Evolutionary conservation across 1,284 basidiomycete genomes (phyloP).

Genomic region (Ustilago bromivora): DNA sequence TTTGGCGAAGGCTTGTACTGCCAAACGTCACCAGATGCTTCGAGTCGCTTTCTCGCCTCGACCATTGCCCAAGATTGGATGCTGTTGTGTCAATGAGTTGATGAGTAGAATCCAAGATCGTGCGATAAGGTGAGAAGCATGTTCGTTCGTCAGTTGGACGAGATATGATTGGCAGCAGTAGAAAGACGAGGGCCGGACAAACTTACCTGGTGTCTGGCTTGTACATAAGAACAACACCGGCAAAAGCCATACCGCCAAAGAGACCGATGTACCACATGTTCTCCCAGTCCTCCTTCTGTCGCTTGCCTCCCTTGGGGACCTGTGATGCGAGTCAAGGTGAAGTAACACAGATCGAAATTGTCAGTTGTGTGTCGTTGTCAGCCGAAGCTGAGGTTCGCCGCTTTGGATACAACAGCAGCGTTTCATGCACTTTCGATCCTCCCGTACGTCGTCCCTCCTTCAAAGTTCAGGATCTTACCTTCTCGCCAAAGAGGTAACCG

Average conservation of each 20-base stretch:
- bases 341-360: not conserved
- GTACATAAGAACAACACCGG: conserved; percentile 83
- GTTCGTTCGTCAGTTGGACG: conserved; percentile 4
- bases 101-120: not conserved
- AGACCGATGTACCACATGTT: conserved; percentile 72
- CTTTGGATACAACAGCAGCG: no score
- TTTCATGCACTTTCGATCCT: no score
- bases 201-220: conserved; percentile 94
- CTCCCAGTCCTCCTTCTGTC: conserved; percentile 86
- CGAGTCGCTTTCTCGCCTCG: conserved; percentile 68
- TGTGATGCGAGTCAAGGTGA: conserved; percentile 63
- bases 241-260: conserved; percentile 86
- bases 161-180: not conserved
- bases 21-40: conserved; percentile 62
- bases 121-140: not conserved
- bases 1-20: conserved; percentile 68
- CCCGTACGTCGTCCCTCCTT: no score
- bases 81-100: conserved; percentile 35
- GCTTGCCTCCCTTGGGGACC: conserved; percentile 78
- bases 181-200: not conserved
- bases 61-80: conserved; percentile 65
- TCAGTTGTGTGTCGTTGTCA: conserved; percentile 2
- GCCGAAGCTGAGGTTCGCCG: not conserved
- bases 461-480: conserved; percentile 43
- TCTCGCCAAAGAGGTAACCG: conserved; percentile 66